Evolutionary conservation across 441 rosid species (phyloP).

Genomic region (Macaranga tanarius): DNA sequence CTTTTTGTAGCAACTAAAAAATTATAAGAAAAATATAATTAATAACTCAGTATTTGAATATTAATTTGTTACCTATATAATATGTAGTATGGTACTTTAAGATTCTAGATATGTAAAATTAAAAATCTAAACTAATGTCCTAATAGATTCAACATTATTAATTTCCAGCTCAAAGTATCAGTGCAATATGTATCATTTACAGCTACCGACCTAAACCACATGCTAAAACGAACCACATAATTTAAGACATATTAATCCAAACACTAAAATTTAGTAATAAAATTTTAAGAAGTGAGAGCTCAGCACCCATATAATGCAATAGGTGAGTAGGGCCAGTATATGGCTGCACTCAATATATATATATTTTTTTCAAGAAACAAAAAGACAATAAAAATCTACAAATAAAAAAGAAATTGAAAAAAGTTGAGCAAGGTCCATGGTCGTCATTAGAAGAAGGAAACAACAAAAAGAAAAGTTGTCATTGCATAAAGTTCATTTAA

Average conservation of each 20-base stretch:
- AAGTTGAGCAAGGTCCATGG: neutral
- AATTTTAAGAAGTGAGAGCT: neutral
- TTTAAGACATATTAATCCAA: neutral
- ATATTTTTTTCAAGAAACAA: neutral
- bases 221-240: neutral
- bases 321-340: neutral
- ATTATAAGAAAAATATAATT: too few relatives aligned
- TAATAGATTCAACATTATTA: neutral
- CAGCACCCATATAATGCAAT: slow-evolving; percentile 2
- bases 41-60: too few relatives aligned
- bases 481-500: neutral
- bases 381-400: neutral
- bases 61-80: too few relatives aligned
- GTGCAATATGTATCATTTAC: neutral
- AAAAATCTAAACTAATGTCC: neutral
- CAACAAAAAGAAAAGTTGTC: neutral
- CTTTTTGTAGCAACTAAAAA: too few relatives aligned
- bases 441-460: neutral
- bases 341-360: neutral
- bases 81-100: too few relatives aligned
- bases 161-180: neutral
- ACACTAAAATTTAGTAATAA: neutral
- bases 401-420: neutral
- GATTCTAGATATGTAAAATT: too few relatives aligned
- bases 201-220: neutral